These are phyloP conservation scores for Suhomyces yuchorum DNA, from an alignment of 1,139 yeast species.

Conservation along the genomic window DNA sequence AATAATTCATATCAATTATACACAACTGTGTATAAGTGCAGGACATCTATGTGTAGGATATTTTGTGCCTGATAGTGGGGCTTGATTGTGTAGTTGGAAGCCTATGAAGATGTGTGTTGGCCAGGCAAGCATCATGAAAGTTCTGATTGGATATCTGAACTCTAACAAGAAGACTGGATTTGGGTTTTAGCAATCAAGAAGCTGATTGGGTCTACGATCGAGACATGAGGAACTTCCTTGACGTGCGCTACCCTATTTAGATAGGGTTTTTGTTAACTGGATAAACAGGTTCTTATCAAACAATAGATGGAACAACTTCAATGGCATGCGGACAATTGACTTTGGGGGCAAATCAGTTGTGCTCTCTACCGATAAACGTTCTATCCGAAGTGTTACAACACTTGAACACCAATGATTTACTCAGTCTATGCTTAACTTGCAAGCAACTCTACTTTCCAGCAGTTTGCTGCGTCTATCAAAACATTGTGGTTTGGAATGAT, in stretches of 20 bases:
- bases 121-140: no score
- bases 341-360: not conserved
- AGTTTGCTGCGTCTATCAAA: slow-evolving; percentile 20
- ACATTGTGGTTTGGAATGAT: slow-evolving; percentile 21
- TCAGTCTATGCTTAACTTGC: slow-evolving; percentile 19
- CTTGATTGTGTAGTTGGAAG: no score
- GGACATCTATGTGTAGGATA: not conserved
- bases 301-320: not conserved
- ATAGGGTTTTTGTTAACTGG: not conserved
- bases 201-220: not conserved
- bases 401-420: slow-evolving; percentile 21
- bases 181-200: not conserved
- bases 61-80: no score
- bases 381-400: slow-evolving; percentile 15
- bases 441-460: slow-evolving; percentile 24
- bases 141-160: no score
- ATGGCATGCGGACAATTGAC: not conserved
- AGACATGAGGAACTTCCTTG: not conserved
- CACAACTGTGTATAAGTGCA: not conserved
- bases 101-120: no score
- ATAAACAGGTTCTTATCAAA: not conserved
- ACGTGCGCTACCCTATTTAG: not conserved
- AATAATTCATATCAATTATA: not conserved
- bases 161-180: no score
- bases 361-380: slow-evolving; percentile 15